These are phyloP conservation scores for Beauveria sp. DNA, from an alignment of 2,329 filamentous ascomycete genomes.

Conservation along the genomic window DNA sequence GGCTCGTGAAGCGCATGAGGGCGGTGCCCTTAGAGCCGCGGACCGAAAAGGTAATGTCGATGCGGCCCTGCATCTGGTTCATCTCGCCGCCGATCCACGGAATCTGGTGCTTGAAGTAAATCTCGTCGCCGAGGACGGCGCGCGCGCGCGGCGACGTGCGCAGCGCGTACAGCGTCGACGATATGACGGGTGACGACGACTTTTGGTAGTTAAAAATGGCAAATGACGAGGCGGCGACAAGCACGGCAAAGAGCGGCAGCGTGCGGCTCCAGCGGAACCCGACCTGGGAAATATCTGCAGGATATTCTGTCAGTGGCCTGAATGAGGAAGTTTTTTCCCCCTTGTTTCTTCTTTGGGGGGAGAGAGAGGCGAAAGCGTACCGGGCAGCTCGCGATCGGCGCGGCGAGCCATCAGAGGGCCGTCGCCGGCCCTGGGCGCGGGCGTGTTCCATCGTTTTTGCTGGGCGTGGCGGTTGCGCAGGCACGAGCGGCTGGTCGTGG, in stretches of 20 bases:
- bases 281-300: constrained; percentile 32
- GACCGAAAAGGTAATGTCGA: constrained; percentile 81
- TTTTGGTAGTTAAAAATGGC: constrained; percentile 99
- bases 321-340: too few relatives aligned
- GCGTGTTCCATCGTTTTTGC: constrained; percentile 41
- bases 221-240: constrained; percentile 63
- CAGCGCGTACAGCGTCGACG: constrained; percentile 82
- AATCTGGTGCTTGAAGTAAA: constrained; percentile 71
- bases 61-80: constrained; percentile 86
- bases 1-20: constrained; percentile 73
- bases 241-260: constrained; percentile 69
- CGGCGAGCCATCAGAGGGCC: constrained; percentile 59
- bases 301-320: too few relatives aligned
- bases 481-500: constrained; percentile 2
- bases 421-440: constrained; percentile 51
- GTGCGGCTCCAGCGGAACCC: constrained; percentile 60
- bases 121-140: constrained; percentile 74
- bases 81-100: constrained; percentile 82
- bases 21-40: constrained; percentile 66
- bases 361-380: constrained; percentile 27
- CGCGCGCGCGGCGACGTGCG: constrained; percentile 71
- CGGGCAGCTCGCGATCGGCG: constrained; percentile 58
- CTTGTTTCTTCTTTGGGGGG: background rate
- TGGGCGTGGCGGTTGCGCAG: constrained; percentile 7
- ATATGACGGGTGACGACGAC: constrained; percentile 76